phyloP scores from a whole-genome alignment of 257 asterid species.

The Petunia secreta region DNA sequence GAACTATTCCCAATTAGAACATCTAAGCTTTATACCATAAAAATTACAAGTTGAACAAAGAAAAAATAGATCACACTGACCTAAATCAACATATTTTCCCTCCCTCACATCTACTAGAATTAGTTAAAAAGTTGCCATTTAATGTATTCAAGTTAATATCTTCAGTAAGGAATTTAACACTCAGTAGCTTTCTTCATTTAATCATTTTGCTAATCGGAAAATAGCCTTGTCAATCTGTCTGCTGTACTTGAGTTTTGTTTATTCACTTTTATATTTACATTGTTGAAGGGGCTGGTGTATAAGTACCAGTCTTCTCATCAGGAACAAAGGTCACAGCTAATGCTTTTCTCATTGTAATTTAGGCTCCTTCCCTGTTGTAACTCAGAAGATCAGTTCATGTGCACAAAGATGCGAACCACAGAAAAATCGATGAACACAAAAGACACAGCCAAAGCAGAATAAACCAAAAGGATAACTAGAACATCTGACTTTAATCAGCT shows the following conservation, averaged over 20 bases:
- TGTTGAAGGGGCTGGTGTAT: neutral
- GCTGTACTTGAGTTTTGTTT: neutral
- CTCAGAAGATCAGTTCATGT: neutral
- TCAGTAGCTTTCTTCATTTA: neutral
- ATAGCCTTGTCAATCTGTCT: neutral
- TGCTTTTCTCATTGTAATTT: neutral
- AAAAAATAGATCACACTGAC: neutral
- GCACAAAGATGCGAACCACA: neutral
- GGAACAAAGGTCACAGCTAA: too few relatives aligned
- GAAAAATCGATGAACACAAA: neutral
- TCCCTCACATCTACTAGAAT: neutral
- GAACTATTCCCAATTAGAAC: neutral
- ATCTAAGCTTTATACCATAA: neutral
- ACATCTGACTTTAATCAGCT: neutral
- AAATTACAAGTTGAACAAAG: neutral
- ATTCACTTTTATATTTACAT: neutral
- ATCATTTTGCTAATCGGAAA: neutral
- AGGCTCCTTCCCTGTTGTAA: neutral
- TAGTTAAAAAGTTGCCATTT: neutral
- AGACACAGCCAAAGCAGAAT: neutral
- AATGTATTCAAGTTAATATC: neutral
- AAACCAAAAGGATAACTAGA: neutral
- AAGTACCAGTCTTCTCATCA: neutral
- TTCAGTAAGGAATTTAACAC: neutral
- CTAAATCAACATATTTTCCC: neutral